phyloP scores from a whole-genome alignment of 345 rosid species.

The Linum usitatissimum region DNA sequence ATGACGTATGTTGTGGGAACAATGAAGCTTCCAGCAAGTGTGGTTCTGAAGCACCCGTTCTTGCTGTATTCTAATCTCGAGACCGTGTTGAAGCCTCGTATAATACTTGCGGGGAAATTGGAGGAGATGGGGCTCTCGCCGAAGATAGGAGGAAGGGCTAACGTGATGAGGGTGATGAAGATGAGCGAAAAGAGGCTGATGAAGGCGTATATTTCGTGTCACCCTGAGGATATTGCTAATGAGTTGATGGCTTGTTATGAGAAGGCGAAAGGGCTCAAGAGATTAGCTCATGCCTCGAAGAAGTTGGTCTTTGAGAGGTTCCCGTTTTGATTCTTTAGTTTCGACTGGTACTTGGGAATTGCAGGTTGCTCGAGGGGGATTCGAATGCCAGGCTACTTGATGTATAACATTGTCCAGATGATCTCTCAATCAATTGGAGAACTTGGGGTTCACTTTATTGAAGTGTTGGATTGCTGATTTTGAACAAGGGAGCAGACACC shows the following conservation, averaged over 20 bases:
- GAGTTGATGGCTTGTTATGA: conserved; percentile 47
- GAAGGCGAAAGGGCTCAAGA: conserved; percentile 37
- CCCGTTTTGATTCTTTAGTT: conserved; percentile 39
- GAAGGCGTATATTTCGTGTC: conserved; percentile 46
- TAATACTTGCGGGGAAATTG: conserved; percentile 40
- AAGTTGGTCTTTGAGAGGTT: conserved; percentile 38
- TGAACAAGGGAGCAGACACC: too few species aligned
- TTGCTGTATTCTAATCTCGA: conserved; percentile 50
- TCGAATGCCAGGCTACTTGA: too few species aligned
- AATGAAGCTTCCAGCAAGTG: conserved; percentile 46
- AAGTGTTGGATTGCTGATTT: too few species aligned
- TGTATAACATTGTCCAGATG: too few species aligned
- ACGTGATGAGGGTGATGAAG: conserved; percentile 40
- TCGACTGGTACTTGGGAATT: too few species aligned
- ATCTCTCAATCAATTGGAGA: too few species aligned
- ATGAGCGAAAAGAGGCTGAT: conserved; percentile 59
- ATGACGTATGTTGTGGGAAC: conserved; percentile 68
- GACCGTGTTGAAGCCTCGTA: conserved; percentile 47
- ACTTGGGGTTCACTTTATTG: too few species aligned
- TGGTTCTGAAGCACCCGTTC: conserved; percentile 38
- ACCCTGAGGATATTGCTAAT: conserved; percentile 36
- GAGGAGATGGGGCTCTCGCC: conserved; percentile 53
- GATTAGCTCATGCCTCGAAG: conserved; percentile 56
- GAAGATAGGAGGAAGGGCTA: conserved; percentile 22
- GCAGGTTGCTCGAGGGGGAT: too few species aligned